phyloP scores from a whole-genome alignment of 202 grass and related monocot genomes.

The Setaria italica region DNA sequence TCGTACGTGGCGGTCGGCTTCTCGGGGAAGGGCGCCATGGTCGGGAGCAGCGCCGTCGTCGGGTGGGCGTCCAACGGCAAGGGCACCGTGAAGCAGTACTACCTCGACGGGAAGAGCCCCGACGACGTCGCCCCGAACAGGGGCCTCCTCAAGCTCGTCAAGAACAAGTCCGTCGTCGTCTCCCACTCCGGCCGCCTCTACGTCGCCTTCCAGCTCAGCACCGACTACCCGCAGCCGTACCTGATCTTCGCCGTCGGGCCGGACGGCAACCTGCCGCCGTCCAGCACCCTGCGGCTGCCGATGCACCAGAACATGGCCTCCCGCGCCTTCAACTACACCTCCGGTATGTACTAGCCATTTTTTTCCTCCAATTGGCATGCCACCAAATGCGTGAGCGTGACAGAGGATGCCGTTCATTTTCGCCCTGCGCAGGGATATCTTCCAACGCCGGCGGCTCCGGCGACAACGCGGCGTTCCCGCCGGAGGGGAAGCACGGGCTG shows the following conservation, averaged over 20 bases:
- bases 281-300: conserved; percentile 28
- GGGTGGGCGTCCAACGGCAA: conserved; percentile 59
- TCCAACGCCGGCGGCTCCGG: background rate
- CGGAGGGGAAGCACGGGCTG: conserved; percentile 63
- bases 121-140: conserved; percentile 48
- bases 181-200: conserved; percentile 59
- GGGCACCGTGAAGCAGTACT: conserved; percentile 72
- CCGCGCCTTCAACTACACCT: conserved; percentile 58
- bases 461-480: conserved; percentile 5
- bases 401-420: background rate
- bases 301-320: conserved; percentile 56
- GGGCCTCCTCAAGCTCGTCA: conserved; percentile 61
- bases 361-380: background rate
- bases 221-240: conserved; percentile 55
- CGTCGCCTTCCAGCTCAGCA: conserved; percentile 74
- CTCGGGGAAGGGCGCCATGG: conserved; percentile 72
- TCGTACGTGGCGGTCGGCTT: conserved; percentile 80
- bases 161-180: conserved; percentile 52
- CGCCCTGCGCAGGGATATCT: background rate
- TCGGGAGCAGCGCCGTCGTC: conserved; percentile 78
- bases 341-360: conserved; percentile 31
- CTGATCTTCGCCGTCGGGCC: conserved; percentile 70
- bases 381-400: background rate
- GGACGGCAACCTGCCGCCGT: conserved; percentile 49
- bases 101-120: conserved; percentile 61